Evolutionary conservation across 306 rosid species (phyloP).

Genomic region (Acacia confusa): DNA sequence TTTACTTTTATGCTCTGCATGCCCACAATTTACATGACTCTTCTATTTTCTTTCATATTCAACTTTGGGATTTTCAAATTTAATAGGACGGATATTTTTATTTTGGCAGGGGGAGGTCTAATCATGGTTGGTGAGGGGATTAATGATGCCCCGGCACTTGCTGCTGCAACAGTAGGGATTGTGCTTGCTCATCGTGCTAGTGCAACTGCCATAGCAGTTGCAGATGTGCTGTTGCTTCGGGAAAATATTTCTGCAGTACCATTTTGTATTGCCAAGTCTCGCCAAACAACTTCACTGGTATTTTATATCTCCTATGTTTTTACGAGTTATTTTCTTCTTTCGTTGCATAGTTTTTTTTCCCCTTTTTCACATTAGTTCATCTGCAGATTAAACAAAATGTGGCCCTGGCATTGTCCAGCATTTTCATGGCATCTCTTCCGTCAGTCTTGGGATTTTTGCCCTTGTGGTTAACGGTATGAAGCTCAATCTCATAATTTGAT

Average conservation of each 20-base stretch:
- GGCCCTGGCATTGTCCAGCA: constrained; percentile 78
- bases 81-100: background rate
- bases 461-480: constrained; percentile 87
- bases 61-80: background rate
- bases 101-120: constrained; percentile 78
- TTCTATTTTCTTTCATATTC: background rate
- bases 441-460: constrained; percentile 95
- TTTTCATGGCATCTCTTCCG: constrained; percentile 84
- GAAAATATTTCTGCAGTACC: constrained; percentile 91
- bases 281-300: constrained; percentile 95
- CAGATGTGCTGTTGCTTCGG: constrained; percentile 81
- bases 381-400: constrained; percentile 94
- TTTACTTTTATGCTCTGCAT: background rate
- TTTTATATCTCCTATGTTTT: constrained; percentile 1
- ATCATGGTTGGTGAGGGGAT: constrained; percentile 99
- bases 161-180: constrained; percentile 95
- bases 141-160: constrained; percentile 98
- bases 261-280: constrained; percentile 92
- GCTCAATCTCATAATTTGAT: constrained; percentile 28
- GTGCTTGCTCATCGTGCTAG: constrained; percentile 97
- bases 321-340: background rate
- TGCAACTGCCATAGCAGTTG: constrained; percentile 95
- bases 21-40: background rate
- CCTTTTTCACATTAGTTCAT: constrained; percentile 29
- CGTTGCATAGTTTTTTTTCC: constrained; percentile 4